A percentile compares a stretch with the other conserved stretches of the same genome.
Conservation (phyloP, 805 yeast genomes). For the Barnettozyma botsteinii region DNA sequence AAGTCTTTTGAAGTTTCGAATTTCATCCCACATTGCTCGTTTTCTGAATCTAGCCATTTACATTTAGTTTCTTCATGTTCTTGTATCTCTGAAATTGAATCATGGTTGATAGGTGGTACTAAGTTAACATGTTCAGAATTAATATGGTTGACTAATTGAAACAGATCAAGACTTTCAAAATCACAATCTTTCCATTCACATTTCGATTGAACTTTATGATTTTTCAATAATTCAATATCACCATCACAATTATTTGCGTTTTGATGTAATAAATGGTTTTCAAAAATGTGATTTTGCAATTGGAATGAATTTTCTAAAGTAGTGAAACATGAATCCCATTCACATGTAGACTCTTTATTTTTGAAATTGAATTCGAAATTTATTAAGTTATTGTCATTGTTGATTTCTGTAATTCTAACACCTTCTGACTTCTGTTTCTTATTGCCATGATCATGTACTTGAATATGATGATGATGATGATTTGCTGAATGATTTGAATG, state of each 20-base stretch:
- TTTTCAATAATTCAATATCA: conserved; percentile 10
- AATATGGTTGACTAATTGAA: conserved; percentile 54
- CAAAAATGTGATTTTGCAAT: conserved; percentile 47
- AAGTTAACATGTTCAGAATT: conserved; percentile 35
- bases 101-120: neutral
- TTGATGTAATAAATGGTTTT: conserved; percentile 37
- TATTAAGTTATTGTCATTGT: conserved; percentile 6
- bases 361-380: conserved; percentile 27
- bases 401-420: neutral
- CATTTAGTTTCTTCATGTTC: conserved; percentile 18
- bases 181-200: conserved; percentile 81
- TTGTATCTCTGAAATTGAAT: neutral
- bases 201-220: conserved; percentile 1
- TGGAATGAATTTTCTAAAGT: conserved; percentile 33
- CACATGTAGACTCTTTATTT: conserved; percentile 45
- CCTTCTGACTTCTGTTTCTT: conserved; percentile 11
- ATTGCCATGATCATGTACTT: conserved; percentile 30
- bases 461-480: conserved; percentile 36
- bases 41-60: conserved; percentile 18
- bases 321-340: conserved; percentile 63
- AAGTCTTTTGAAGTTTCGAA: conserved; percentile 56
- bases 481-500: conserved; percentile 23
- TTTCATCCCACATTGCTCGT: conserved; percentile 37
- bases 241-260: neutral
- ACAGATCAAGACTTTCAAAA: conserved; percentile 46